Conservation (phyloP, 495 filamentous ascomycete species). For the Chaetomium fimeti region DNA sequence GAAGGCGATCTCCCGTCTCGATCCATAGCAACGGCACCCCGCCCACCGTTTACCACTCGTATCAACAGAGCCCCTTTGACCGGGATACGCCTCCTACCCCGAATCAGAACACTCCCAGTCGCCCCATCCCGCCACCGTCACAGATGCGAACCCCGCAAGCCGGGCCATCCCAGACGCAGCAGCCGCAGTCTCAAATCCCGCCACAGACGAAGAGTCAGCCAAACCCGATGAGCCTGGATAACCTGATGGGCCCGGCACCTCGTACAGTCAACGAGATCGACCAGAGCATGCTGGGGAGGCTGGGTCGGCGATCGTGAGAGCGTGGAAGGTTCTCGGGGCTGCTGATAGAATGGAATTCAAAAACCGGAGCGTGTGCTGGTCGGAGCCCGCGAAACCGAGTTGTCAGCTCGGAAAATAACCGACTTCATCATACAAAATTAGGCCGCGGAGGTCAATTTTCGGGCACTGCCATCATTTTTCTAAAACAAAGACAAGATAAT, state of each 20-base stretch:
- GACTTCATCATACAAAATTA: background rate
- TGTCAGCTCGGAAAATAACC: background rate
- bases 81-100: constrained; percentile 28
- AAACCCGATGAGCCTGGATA: constrained; percentile 48
- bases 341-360: background rate
- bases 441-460: background rate
- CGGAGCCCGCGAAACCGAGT: background rate
- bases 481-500: background rate
- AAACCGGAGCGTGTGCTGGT: background rate
- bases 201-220: constrained; percentile 16
- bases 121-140: constrained; percentile 15
- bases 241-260: constrained; percentile 38
- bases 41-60: constrained; percentile 35
- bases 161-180: constrained; percentile 7
- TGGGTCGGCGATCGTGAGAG: constrained; percentile 28
- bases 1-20: constrained; percentile 48
- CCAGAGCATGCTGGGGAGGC: constrained; percentile 43
- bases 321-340: background rate
- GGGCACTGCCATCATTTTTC: background rate
- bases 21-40: constrained; percentile 44
- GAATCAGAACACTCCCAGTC: constrained; percentile 33
- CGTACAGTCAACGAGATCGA: constrained; percentile 40
- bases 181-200: constrained; percentile 10
- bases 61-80: constrained; percentile 30
- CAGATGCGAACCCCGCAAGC: background rate